These are phyloP conservation scores for Blepharisma japonicum DNA, from an alignment of 73 alveolate species.

Conservation along the genomic window DNA sequence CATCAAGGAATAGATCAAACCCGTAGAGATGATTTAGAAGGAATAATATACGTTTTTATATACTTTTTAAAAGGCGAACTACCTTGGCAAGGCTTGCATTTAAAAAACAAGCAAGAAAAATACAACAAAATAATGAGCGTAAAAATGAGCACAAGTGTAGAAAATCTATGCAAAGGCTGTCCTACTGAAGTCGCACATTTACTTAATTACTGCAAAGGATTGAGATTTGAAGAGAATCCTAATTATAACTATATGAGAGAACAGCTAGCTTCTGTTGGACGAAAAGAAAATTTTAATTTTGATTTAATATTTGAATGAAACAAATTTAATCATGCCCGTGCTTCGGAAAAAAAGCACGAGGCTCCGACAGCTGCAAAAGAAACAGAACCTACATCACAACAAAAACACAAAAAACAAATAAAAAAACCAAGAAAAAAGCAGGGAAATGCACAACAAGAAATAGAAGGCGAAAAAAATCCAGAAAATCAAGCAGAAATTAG, in stretches of 20 bases:
- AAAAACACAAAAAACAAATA: no score
- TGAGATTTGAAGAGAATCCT: constrained; percentile 65
- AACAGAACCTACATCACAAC: no score
- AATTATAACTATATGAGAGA: constrained; percentile 17
- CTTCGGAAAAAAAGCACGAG: no score
- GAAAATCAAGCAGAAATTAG: no score
- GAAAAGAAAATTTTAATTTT: no score
- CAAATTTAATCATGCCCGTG: no score
- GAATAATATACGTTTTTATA: constrained; percentile 61
- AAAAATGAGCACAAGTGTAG: constrained; percentile 58
- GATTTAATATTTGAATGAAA: no score
- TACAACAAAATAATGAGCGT: constrained; percentile 52
- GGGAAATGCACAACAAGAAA: no score
- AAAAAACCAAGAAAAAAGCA: no score
- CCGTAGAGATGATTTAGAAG: constrained; percentile 80
- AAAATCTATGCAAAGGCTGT: constrained; percentile 54
- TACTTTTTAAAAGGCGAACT: constrained; percentile 61
- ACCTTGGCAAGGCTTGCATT: constrained; percentile 62
- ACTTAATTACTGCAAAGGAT: constrained; percentile 45
- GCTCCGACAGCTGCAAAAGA: no score
- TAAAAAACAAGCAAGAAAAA: constrained; percentile 53
- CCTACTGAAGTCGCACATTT: constrained; percentile 61
- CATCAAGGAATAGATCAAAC: constrained; percentile 65
- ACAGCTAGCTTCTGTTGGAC: no score
- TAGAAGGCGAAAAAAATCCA: no score